phyloP scores from a whole-genome alignment of 441 rosid genomes.

The Cnidoscolus chayamansa region DNA sequence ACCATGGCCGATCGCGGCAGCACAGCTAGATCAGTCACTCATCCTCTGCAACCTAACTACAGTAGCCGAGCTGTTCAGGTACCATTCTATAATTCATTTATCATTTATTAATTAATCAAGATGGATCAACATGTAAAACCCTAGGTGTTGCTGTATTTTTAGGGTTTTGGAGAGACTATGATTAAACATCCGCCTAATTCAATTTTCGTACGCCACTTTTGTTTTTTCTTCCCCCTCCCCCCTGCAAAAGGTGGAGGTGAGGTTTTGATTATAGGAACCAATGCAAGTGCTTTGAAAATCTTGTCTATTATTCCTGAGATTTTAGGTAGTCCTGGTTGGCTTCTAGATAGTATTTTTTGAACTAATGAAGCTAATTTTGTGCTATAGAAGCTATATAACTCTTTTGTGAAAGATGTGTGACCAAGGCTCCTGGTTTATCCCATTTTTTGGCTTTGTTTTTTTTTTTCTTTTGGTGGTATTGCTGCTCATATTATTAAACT shows the following conservation, averaged over 20 bases:
- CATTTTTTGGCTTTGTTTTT: neutral
- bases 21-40: conserved; percentile 27
- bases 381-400: neutral
- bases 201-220: neutral
- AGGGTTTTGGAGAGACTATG: conserved; percentile 8
- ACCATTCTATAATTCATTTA: neutral
- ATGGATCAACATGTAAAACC: neutral
- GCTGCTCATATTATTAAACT: neutral
- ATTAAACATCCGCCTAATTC: neutral
- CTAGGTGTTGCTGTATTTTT: neutral
- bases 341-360: neutral
- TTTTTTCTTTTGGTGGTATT: neutral
- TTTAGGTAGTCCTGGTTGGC: neutral
- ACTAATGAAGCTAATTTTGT: neutral
- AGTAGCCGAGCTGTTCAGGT: conserved; percentile 52
- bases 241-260: no score
- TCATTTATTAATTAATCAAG: neutral
- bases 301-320: neutral
- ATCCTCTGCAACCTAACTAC: conserved; percentile 39
- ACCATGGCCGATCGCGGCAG: conserved; percentile 23
- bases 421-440: neutral
- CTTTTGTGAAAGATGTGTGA: neutral
- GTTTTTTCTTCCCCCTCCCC: neutral
- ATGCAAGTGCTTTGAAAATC: neutral
- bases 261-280: neutral